A percentile compares a stretch with the other conserved stretches of the same genome.
These are phyloP conservation scores for Pichia manshurica DNA, from an alignment of 805 yeast genomes.

Conservation along the genomic window DNA sequence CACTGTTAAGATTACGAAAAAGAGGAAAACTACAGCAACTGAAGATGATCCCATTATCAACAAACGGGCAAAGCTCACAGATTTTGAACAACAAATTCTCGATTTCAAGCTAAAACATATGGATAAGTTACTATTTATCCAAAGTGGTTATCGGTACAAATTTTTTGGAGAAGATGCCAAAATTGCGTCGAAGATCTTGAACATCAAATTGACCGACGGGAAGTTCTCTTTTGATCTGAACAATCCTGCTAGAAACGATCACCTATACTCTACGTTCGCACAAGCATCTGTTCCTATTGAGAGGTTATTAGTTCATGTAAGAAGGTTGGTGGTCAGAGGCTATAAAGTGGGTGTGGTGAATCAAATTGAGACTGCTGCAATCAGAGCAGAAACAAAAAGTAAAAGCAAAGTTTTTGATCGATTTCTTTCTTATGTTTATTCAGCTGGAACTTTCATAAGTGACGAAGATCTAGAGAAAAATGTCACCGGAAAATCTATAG, in stretches of 20 bases:
- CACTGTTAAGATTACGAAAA: background rate
- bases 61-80: conserved; percentile 40
- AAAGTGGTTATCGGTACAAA: conserved; percentile 89
- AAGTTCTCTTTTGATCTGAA: conserved; percentile 47
- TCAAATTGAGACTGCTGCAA: conserved; percentile 75
- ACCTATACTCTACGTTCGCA: conserved; percentile 55
- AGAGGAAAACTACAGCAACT: background rate
- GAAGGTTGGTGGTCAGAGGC: conserved; percentile 65
- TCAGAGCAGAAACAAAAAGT: conserved; percentile 52
- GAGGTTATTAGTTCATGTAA: conserved; percentile 68
- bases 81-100: conserved; percentile 72
- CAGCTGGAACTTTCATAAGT: conserved; percentile 79
- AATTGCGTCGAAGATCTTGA: conserved; percentile 56
- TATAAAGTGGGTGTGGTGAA: conserved; percentile 81
- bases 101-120: conserved; percentile 53
- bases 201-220: conserved; percentile 71
- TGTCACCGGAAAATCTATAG: conserved; percentile 37
- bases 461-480: conserved; percentile 29
- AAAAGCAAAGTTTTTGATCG: conserved; percentile 58
- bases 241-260: conserved; percentile 35
- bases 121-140: conserved; percentile 73
- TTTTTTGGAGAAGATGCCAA: conserved; percentile 83
- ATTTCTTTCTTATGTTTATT: conserved; percentile 62
- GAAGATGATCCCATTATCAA: too few species aligned
- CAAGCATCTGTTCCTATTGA: conserved; percentile 82